Percentiles rank a stretch among this genome's conserved stretches.
Conservation (phyloP, 176 grass and related monocot genomes). For the Otatea glauca region DNA sequence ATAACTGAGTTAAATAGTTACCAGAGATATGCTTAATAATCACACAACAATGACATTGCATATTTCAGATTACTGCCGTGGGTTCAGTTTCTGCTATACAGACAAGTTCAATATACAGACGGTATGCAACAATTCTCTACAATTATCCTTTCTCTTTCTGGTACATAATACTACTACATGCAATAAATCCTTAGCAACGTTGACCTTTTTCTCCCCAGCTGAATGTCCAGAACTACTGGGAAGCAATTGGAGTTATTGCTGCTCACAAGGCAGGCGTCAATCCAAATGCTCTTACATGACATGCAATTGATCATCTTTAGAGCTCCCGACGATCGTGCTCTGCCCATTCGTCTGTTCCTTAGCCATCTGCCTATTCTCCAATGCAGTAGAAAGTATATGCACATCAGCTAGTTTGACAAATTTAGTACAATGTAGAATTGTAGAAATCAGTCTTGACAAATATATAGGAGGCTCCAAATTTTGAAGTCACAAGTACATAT, state of each 20-base stretch:
- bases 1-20: slow-evolving; percentile 17
- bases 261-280: slow-evolving; percentile 90
- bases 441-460: slow-evolving; percentile 14
- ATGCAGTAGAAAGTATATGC: slow-evolving; percentile 34
- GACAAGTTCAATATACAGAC: slow-evolving; percentile 70
- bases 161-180: neutral
- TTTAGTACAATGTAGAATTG: slow-evolving; percentile 4
- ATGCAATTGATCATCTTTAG: slow-evolving; percentile 60
- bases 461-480: slow-evolving; percentile 24
- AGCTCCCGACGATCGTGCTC: slow-evolving; percentile 38
- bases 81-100: slow-evolving; percentile 38
- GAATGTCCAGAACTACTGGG: slow-evolving; percentile 89
- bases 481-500: slow-evolving; percentile 37
- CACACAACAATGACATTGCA: neutral
- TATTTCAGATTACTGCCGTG: neutral
- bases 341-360: slow-evolving; percentile 5
- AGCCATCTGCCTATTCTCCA: slow-evolving; percentile 30
- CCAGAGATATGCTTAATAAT: slow-evolving; percentile 27
- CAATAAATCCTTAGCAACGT: slow-evolving; percentile 6
- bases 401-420: slow-evolving; percentile 42
- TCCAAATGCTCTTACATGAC: slow-evolving; percentile 71
- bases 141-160: slow-evolving; percentile 38
- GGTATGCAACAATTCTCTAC: slow-evolving; percentile 44
- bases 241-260: slow-evolving; percentile 86
- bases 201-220: slow-evolving; percentile 51